These are phyloP conservation scores for Schizosaccharomyces pombe DNA, from an alignment of 805 yeast species.

Conservation along the genomic window DNA sequence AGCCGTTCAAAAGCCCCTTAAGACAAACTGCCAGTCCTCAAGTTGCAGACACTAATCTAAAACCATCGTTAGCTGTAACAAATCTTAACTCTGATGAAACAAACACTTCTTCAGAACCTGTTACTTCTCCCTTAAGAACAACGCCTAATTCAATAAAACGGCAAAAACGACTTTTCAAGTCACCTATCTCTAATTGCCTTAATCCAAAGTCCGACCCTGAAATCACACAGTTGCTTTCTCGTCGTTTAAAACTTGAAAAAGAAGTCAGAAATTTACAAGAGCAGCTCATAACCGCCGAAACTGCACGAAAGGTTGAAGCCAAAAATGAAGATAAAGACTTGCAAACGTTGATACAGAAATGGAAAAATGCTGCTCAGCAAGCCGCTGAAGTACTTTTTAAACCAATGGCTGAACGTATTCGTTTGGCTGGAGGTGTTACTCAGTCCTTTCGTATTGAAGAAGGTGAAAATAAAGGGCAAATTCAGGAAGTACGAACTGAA, in stretches of 20 bases:
- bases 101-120: background rate
- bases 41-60: background rate
- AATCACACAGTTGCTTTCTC: background rate
- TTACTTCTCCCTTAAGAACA: background rate
- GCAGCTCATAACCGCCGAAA: background rate
- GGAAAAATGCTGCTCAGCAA: background rate
- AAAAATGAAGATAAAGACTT: background rate
- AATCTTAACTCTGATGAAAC: background rate
- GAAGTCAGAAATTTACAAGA: background rate
- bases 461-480: background rate
- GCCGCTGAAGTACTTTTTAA: background rate
- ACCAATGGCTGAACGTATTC: constrained; percentile 1
- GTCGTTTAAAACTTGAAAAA: background rate
- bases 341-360: background rate
- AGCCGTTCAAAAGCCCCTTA: background rate
- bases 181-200: background rate
- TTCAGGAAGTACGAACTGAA: background rate
- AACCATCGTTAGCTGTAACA: background rate
- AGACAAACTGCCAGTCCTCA: background rate
- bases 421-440: background rate
- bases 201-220: background rate
- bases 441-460: background rate
- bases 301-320: background rate
- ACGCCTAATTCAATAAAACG: background rate
- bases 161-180: background rate